A percentile compares a stretch with the other conserved stretches of the same genome.
Conservation (phyloP, 2,329 filamentous ascomycete genomes). For the Alternaria arborescens region DNA sequence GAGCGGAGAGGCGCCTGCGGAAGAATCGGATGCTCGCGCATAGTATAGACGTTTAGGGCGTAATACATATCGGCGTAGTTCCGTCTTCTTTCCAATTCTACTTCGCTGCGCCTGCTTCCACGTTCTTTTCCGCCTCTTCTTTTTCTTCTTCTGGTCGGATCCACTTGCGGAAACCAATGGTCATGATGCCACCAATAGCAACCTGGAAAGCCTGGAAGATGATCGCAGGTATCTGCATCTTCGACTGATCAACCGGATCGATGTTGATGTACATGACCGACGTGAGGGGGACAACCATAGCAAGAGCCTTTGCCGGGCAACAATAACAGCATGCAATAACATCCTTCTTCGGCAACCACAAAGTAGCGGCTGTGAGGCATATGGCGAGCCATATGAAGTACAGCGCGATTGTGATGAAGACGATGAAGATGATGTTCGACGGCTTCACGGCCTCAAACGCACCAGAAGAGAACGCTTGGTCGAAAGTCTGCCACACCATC, state of each 20-base stretch:
- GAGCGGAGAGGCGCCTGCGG: not conserved
- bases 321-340: conserved; percentile 77
- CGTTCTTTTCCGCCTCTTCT: conserved; percentile 36
- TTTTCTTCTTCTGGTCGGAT: conserved; percentile 65
- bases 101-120: conserved; percentile 14
- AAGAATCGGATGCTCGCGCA: not conserved
- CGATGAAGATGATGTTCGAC: conserved; percentile 70
- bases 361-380: conserved; percentile 64
- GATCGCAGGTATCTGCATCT: conserved; percentile 70
- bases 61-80: not conserved
- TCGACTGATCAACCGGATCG: conserved; percentile 63
- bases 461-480: conserved; percentile 69
- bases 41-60: not conserved
- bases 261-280: conserved; percentile 72
- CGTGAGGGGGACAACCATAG: conserved; percentile 72
- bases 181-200: conserved; percentile 53
- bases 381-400: conserved; percentile 70
- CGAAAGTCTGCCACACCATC: conserved; percentile 72
- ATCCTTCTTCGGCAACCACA: conserved; percentile 67
- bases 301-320: conserved; percentile 76
- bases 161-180: conserved; percentile 55
- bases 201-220: conserved; percentile 62
- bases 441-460: conserved; percentile 67
- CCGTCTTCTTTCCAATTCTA: not conserved
- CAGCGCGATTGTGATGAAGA: conserved; percentile 72